Evolutionary conservation across 805 yeast species (phyloP), one percentile per base, ranked within the genome.

Genomic region (Ogataea polymorpha): DNA sequence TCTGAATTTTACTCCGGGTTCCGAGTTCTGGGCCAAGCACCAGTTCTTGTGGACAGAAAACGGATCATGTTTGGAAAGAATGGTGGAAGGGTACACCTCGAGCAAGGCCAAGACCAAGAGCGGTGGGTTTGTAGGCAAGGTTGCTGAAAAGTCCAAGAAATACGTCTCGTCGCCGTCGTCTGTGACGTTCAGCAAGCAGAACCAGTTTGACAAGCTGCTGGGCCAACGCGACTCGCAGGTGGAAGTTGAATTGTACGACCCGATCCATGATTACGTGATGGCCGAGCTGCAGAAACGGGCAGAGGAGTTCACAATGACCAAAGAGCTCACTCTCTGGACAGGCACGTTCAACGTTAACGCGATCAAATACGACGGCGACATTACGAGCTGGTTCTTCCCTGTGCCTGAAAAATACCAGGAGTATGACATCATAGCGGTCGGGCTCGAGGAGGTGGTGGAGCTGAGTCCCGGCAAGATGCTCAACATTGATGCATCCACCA

Each of bases 371-470:
- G 70, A 70, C 10, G 76, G 70, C 1, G 68, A 66, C 46, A 55
- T 77, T 7, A 51, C 54, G 5, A 53, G 59, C 5, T 73, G 79
- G 72, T 31, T 77, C 3, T 76, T 68, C 44, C 80, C 82, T 0
- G 51, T 54, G 31, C 53, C 58, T 10, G 53, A 62, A 5, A 59
- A 59, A n/a, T 55, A 57, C 20, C 46, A 62, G 23, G 77, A 85
- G 26, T 62, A 63, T 41, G 96, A 91, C 54, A 60, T 90, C 2
- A 80, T 86, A 15, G 83, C 82, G 1, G 71, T 93, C 47, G 98
- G 96, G 2, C 68, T 93, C 27, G 96, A 93, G 61, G 99, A 93
- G 55, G 81, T 90, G 24, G 80, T 89, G 10, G 97, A 90, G 55
- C 67, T 93, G 32, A 77, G 81, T 2, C 83, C 93, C 0, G 87